Conservation (phyloP, 1,284 basidiomycete species). For the Apiotrichum brassicae region DNA sequence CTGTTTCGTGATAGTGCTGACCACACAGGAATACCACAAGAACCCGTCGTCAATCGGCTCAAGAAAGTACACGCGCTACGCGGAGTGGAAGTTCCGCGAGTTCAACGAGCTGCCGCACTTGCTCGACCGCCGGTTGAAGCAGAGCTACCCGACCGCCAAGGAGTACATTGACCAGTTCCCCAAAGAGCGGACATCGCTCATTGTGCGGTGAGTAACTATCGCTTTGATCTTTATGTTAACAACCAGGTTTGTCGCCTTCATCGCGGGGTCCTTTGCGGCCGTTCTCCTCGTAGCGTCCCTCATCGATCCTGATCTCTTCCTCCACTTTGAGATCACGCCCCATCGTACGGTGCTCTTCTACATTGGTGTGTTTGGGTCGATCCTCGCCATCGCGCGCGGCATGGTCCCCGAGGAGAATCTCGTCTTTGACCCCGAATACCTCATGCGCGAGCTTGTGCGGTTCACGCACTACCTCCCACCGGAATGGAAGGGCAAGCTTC, state of each 20-base stretch:
- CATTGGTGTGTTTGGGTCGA: conserved; percentile 74
- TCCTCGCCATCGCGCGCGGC: conserved; percentile 81
- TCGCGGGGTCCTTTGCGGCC: conserved; percentile 92
- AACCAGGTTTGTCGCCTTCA: conserved; percentile 81
- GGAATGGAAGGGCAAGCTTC: conserved; percentile 81
- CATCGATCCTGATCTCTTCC: conserved; percentile 82
- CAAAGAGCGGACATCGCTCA: conserved; percentile 80
- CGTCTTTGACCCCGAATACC: conserved; percentile 85
- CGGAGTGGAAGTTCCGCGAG: conserved; percentile 97
- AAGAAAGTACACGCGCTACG: conserved; percentile 86
- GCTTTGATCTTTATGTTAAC: neutral
- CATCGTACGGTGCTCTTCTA: conserved; percentile 92
- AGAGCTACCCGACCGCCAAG: conserved; percentile 81
- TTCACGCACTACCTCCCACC: conserved; percentile 94
- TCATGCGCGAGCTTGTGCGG: conserved; percentile 83
- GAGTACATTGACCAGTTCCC: conserved; percentile 97
- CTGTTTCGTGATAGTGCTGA: neutral
- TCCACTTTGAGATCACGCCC: conserved; percentile 90
- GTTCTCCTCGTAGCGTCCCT: conserved; percentile 86
- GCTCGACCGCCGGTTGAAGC: conserved; percentile 76
- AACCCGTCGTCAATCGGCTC: conserved; percentile 90
- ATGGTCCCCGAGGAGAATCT: conserved; percentile 93
- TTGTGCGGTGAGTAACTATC: conserved; percentile 65
- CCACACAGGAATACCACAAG: conserved; percentile 88
- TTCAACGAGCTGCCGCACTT: conserved; percentile 97